Base-by-base conservation (phyloP, 768 basidiomycete genomes). In the Filobasidium floriforme region DNA sequence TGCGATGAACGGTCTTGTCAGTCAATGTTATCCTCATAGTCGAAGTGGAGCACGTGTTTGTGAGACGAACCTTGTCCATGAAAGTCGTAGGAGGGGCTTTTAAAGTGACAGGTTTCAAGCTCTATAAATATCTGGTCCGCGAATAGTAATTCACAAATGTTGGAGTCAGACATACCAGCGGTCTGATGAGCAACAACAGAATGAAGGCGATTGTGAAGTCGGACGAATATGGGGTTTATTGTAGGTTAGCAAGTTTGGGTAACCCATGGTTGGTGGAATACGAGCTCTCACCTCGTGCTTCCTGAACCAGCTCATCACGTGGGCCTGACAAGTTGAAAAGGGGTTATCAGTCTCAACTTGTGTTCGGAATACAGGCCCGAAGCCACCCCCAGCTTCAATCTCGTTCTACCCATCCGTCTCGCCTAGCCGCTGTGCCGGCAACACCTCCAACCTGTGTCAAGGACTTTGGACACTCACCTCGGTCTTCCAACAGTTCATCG, bases 401-500 rank as follows among this genome's bases (percentile, higher is more conserved):
- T 49, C 11, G 3, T 28, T 6, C 55, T 14, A 43, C 55, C n/a
- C n/a, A n/a, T n/a, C n/a, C n/a, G n/a, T n/a, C n/a, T 24, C 32
- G 32, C 32, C 32, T 9, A 4, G 32, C 32, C 32, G 32, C 32
- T 9, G 32, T 37, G 32, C n/a, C n/a, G n/a, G n/a, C n/a, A n/a
- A n/a, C n/a, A n/a, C n/a, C n/a, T n/a, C n/a, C n/a, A n/a, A n/a
- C n/a, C n/a, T n/a, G n/a, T n/a, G n/a, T n/a, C n/a, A n/a, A n/a
- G n/a, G n/a, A n/a, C n/a, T n/a, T n/a, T 40, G 18, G 10, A 19
- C 7, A 73, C 76, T 68, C 73, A 78, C 77, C 72, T 76, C 84
- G 81, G 89, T 88, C 75, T 92, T 92, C 92, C 92, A 97, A 72
- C 84, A 85, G 76, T 97, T 97, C 83, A 96, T 82, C 61, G 88